Conservation (phyloP, 1,284 basidiomycete genomes). For the Malassezia japonica region DNA sequence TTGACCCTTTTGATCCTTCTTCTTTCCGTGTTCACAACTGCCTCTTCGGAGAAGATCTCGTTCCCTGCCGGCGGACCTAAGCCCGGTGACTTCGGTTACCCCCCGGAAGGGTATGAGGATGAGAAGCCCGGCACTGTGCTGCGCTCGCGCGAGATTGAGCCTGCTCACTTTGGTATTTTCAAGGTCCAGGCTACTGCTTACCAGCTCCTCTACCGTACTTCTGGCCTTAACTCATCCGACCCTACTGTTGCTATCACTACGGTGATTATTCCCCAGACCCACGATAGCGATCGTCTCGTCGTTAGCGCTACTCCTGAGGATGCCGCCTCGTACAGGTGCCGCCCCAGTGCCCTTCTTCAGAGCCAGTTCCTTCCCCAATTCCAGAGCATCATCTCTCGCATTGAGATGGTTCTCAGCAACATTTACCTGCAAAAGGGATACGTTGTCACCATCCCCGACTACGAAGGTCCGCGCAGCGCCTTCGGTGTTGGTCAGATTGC, state of each 20-base stretch:
- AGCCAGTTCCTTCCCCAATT: conserved; percentile 10
- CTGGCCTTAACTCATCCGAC: neutral
- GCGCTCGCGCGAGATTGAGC: neutral
- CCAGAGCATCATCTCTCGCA: neutral
- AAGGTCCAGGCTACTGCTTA: conserved; percentile 7
- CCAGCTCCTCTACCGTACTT: conserved; percentile 24
- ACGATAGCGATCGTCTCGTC: neutral
- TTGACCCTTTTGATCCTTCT: too few relatives aligned
- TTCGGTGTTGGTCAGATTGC: conserved; percentile 29
- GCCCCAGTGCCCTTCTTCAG: conserved; percentile 20
- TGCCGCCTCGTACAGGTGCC: conserved; percentile 20
- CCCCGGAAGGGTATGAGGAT: neutral
- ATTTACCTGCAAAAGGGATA: conserved; percentile 18
- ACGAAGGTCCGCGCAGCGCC: conserved; percentile 22
- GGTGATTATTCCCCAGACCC: conserved; percentile 20
- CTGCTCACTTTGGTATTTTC: conserved; percentile 10
- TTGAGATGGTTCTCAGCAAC: neutral
- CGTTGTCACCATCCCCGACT: conserved; percentile 30
- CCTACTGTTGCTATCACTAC: conserved; percentile 17
- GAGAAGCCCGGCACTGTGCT: neutral
- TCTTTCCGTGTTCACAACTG: too few relatives aligned
- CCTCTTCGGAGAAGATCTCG: too few relatives aligned
- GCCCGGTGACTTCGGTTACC: conserved; percentile 3
- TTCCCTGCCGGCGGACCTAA: neutral
- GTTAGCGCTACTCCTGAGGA: conserved; percentile 16